Evolutionary conservation across 495 filamentous ascomycete genomes (phyloP).

Genomic region (Penicillium malachiteum): DNA sequence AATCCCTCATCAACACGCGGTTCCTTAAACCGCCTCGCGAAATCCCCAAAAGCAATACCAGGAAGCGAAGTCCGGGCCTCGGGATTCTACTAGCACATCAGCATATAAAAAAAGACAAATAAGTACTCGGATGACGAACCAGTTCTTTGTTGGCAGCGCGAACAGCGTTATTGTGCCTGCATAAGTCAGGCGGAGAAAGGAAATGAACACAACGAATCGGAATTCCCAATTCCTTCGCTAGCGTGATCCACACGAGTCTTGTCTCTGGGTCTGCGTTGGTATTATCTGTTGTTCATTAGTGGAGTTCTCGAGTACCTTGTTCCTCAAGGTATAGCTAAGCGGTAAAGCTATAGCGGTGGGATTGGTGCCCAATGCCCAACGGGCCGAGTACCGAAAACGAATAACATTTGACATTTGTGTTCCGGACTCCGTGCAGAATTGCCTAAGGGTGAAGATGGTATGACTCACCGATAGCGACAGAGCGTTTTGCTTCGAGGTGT

Average conservation of each 20-base stretch:
- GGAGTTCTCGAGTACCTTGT: background rate
- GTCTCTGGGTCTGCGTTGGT: constrained; percentile 83
- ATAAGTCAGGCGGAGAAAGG: constrained; percentile 66
- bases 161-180: constrained; percentile 87
- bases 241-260: constrained; percentile 68
- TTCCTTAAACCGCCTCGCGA: constrained; percentile 64
- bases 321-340: too few relatives aligned
- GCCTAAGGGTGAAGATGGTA: background rate
- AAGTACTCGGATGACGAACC: constrained; percentile 14
- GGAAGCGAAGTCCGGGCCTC: constrained; percentile 75
- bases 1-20: constrained; percentile 80
- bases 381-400: too few relatives aligned
- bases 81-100: too few relatives aligned
- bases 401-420: too few relatives aligned
- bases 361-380: constrained; percentile 1
- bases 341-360: background rate
- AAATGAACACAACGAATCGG: constrained; percentile 88
- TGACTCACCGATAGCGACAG: constrained; percentile 72
- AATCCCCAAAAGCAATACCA: constrained; percentile 75
- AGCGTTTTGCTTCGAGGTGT: constrained; percentile 59
- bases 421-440: too few relatives aligned
- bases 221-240: constrained; percentile 67
- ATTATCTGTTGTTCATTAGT: constrained; percentile 62
- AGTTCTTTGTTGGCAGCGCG: constrained; percentile 63
- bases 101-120: too few relatives aligned